Evolutionary conservation across 1,284 basidiomycete species (phyloP).

Genomic region (Apiotrichum siamense): DNA sequence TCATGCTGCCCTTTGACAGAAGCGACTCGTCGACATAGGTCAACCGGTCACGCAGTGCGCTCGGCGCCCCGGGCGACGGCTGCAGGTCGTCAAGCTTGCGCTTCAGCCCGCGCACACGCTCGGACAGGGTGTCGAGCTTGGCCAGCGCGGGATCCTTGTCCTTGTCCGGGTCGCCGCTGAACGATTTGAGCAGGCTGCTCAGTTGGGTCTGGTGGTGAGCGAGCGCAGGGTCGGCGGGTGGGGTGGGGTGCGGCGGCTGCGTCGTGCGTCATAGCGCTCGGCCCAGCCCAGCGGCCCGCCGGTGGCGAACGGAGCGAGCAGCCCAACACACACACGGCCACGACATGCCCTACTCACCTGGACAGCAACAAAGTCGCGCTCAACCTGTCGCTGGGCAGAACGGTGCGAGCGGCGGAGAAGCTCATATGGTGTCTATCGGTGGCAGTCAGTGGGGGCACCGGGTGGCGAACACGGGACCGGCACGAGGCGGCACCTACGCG

Average conservation of each 20-base stretch:
- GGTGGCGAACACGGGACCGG: neutral
- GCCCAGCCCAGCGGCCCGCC: too few species aligned
- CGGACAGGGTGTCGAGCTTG: constrained; percentile 34
- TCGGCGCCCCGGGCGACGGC: constrained; percentile 1
- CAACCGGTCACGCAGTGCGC: constrained; percentile 14
- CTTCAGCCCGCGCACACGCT: constrained; percentile 44
- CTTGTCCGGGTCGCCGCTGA: constrained; percentile 17
- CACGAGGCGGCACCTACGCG: constrained; percentile 21
- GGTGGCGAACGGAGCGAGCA: too few species aligned
- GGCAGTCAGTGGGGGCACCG: constrained; percentile 6
- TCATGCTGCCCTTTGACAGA: neutral
- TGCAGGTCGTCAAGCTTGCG: constrained; percentile 40
- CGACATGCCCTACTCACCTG: constrained; percentile 5
- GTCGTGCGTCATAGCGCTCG: neutral
- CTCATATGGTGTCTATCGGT: constrained; percentile 45
- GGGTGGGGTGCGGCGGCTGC: neutral
- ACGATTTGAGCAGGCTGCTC: constrained; percentile 20
- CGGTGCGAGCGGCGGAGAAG: constrained; percentile 45
- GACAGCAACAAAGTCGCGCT: constrained; percentile 42
- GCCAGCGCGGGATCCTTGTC: constrained; percentile 13
- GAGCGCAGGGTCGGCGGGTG: neutral
- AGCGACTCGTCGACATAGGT: constrained; percentile 12
- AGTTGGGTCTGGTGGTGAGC: constrained; percentile 10
- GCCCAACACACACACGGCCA: too few species aligned
- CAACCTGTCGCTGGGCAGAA: constrained; percentile 46